These are phyloP conservation scores for Acanthochlamys bracteata DNA, from an alignment of 106 monocot genomes.

Conservation along the genomic window DNA sequence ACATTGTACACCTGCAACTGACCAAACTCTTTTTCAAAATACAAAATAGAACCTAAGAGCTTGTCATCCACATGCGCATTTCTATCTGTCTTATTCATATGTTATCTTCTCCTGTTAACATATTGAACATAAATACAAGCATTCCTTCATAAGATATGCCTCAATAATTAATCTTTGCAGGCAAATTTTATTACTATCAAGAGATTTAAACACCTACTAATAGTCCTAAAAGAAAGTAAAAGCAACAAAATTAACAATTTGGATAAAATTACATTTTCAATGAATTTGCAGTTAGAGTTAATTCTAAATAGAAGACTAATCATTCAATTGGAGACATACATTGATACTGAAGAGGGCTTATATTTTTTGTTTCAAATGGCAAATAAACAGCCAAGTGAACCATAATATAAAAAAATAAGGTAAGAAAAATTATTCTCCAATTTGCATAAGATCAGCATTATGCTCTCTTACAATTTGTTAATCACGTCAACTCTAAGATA, in stretches of 20 bases:
- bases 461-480: constrained; percentile 2
- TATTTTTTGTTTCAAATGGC: constrained; percentile 8
- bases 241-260: too few relatives aligned
- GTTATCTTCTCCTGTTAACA: neutral
- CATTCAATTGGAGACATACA: constrained; percentile 15
- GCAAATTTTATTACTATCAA: too few relatives aligned
- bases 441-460: constrained; percentile 6
- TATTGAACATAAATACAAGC: neutral
- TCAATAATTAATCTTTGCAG: neutral
- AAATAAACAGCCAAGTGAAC: constrained; percentile 14
- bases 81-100: too few relatives aligned
- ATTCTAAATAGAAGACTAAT: too few relatives aligned
- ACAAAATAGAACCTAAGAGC: too few relatives aligned
- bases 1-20: too few relatives aligned
- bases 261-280: too few relatives aligned
- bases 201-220: too few relatives aligned
- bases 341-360: constrained; percentile 7
- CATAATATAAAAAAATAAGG: constrained; percentile 19
- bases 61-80: too few relatives aligned
- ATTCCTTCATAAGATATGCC: neutral
- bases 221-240: too few relatives aligned
- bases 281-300: too few relatives aligned
- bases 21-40: too few relatives aligned
- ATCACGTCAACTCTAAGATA: constrained; percentile 7
- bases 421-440: constrained; percentile 20